Evolutionary conservation across 2,329 filamentous ascomycete species (phyloP).

Genomic region (Exserohilum turcica): DNA sequence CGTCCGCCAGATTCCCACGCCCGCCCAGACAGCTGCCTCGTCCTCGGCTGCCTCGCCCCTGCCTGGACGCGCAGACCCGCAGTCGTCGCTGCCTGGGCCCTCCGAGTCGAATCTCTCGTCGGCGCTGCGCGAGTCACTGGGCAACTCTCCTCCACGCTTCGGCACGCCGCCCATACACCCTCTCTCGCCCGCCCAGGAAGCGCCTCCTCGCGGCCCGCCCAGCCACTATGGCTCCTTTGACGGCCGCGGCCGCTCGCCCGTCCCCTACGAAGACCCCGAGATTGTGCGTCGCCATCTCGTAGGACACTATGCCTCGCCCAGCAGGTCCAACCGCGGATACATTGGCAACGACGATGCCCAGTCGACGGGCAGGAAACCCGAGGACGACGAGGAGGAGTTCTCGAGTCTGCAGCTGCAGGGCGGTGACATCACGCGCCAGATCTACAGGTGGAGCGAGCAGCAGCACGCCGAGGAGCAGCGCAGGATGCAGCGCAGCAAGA

Average conservation of each 20-base stretch:
- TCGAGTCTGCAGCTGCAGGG: constrained; percentile 92
- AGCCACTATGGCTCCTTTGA: constrained; percentile 89
- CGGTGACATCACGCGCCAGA: constrained; percentile 90
- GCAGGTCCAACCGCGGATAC: constrained; percentile 36
- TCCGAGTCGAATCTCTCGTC: constrained; percentile 87
- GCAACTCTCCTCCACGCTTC: constrained; percentile 70
- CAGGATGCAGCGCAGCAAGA: constrained; percentile 79
- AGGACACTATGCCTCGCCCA: constrained; percentile 51
- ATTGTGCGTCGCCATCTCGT: constrained; percentile 89
- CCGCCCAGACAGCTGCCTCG: constrained; percentile 52
- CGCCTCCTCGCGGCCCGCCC: constrained; percentile 60
- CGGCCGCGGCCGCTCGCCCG: constrained; percentile 61
- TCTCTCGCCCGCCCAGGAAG: constrained; percentile 59
- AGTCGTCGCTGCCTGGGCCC: constrained; percentile 71
- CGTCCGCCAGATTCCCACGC: constrained; percentile 57
- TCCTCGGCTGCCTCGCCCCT: constrained; percentile 63
- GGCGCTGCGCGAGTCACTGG: constrained; percentile 77
- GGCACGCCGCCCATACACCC: constrained; percentile 62
- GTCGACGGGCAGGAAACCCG: constrained; percentile 51
- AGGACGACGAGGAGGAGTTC: constrained; percentile 71
- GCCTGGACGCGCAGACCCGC: constrained; percentile 61
- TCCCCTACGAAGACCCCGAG: constrained; percentile 83
- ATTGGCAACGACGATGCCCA: constrained; percentile 34
- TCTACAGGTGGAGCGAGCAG: constrained; percentile 96
- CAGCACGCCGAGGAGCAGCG: constrained; percentile 69